phyloP scores from a whole-genome alignment of 306 rosid species.

The Oemleria cerasiformis region DNA sequence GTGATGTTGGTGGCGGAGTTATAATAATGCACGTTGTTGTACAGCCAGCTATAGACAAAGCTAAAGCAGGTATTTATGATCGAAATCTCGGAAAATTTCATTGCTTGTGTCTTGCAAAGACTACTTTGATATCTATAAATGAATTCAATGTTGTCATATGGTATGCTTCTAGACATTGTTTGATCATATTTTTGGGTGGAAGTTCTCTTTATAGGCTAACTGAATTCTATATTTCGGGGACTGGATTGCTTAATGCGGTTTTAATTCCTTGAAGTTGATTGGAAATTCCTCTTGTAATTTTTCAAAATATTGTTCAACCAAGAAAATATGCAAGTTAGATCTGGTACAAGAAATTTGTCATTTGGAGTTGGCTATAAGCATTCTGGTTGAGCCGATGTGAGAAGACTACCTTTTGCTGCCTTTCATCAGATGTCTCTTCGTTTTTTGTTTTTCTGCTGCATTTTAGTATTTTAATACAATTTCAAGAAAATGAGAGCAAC shows the following conservation, averaged over 20 bases:
- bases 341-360: not conserved
- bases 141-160: not conserved
- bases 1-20: conserved; percentile 61
- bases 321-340: not conserved
- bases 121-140: not conserved
- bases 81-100: not conserved
- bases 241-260: not conserved
- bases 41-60: conserved; percentile 75
- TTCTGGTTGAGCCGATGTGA: not conserved
- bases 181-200: not conserved
- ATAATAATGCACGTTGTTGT: conserved; percentile 86
- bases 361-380: not conserved
- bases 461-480: not conserved
- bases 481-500: not conserved
- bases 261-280: not conserved
- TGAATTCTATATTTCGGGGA: not conserved
- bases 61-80: conserved; percentile 59
- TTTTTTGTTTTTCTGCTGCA: not conserved
- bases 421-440: not conserved
- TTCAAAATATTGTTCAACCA: not conserved
- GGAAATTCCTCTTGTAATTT: not conserved
- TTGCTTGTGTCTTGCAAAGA: not conserved
- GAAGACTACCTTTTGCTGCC: not conserved
- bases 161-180: not conserved
- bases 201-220: not conserved